A percentile compares a stretch with the other conserved stretches of the same genome.
These are phyloP conservation scores for Pichia gijzeniarum DNA, from an alignment of 805 yeast species.

Conservation along the genomic window DNA sequence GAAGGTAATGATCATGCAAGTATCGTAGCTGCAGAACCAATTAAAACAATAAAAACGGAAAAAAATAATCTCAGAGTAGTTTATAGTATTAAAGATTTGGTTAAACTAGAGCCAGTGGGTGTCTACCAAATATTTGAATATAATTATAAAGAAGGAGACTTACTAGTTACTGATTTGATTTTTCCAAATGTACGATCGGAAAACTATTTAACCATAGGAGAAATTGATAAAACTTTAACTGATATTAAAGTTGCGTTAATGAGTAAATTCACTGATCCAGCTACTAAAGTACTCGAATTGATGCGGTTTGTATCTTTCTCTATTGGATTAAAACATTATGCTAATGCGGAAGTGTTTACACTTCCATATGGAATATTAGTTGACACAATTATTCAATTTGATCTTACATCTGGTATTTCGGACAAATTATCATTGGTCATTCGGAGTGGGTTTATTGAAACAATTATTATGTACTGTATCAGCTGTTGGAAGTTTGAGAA, in stretches of 20 bases:
- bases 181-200: slow-evolving; percentile 15
- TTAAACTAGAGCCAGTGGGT: slow-evolving; percentile 16
- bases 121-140: slow-evolving; percentile 13
- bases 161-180: slow-evolving; percentile 18
- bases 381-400: slow-evolving; percentile 36
- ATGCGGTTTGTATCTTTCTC: slow-evolving; percentile 31
- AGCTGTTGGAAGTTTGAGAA: slow-evolving; percentile 36
- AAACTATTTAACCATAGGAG: slow-evolving; percentile 6
- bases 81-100: slow-evolving; percentile 16
- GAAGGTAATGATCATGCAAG: background rate
- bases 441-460: slow-evolving; percentile 34
- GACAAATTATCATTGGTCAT: slow-evolving; percentile 20
- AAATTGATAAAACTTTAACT: slow-evolving; percentile 19
- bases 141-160: slow-evolving; percentile 16
- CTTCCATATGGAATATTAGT: slow-evolving; percentile 34
- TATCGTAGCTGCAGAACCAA: no score
- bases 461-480: slow-evolving; percentile 39
- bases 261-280: slow-evolving; percentile 17
- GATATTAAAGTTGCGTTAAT: slow-evolving; percentile 18
- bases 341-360: slow-evolving; percentile 35
- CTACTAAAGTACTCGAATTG: slow-evolving; percentile 26
- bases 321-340: slow-evolving; percentile 24
- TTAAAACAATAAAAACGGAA: no score
- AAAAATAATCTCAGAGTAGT: background rate
- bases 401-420: slow-evolving; percentile 29